These are phyloP conservation scores for Kwoniella heveanensis DNA, from an alignment of 768 basidiomycete genomes.

Conservation along the genomic window DNA sequence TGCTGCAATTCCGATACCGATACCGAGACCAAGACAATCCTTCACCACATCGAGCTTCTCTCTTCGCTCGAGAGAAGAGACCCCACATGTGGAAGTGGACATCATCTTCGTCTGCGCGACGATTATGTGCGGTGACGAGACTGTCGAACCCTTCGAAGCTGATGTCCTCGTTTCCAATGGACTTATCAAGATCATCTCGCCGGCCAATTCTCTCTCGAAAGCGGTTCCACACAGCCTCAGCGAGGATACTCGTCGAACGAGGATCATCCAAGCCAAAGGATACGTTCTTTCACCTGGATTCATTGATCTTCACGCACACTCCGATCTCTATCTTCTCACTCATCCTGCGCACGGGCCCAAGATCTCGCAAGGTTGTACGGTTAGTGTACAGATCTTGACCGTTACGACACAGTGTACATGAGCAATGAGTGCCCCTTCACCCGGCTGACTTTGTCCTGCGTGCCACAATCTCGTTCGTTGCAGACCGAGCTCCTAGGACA, in stretches of 20 bases:
- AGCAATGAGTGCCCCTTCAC: too few species aligned
- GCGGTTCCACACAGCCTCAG: too few species aligned
- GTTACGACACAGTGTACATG: not conserved
- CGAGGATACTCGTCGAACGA: too few species aligned
- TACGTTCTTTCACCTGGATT: slow-evolving; percentile 48
- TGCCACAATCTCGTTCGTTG: not conserved
- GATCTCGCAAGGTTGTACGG: slow-evolving; percentile 52
- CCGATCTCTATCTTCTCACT: slow-evolving; percentile 50
- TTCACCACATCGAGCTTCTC: not conserved
- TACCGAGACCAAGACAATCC: not conserved
- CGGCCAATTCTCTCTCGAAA: not conserved
- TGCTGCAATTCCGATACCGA: not conserved
- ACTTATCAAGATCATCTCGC: slow-evolving; percentile 34
- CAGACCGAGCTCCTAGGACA: slow-evolving; percentile 54
- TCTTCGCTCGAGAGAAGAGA: not conserved
- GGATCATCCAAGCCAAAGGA: slow-evolving; percentile 25
- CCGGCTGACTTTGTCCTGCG: too few species aligned
- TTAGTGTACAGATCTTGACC: slow-evolving; percentile 22
- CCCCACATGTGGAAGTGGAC: not conserved
- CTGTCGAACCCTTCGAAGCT: slow-evolving; percentile 34
- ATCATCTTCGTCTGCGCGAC: slow-evolving; percentile 41
- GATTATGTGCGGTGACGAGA: slow-evolving; percentile 40
- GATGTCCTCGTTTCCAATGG: slow-evolving; percentile 42
- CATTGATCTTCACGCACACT: slow-evolving; percentile 55
- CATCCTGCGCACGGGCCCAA: slow-evolving; percentile 49